Evolutionary conservation across 202 grass and related monocot genomes (phyloP).

Genomic region (Zizania palustris): DNA sequence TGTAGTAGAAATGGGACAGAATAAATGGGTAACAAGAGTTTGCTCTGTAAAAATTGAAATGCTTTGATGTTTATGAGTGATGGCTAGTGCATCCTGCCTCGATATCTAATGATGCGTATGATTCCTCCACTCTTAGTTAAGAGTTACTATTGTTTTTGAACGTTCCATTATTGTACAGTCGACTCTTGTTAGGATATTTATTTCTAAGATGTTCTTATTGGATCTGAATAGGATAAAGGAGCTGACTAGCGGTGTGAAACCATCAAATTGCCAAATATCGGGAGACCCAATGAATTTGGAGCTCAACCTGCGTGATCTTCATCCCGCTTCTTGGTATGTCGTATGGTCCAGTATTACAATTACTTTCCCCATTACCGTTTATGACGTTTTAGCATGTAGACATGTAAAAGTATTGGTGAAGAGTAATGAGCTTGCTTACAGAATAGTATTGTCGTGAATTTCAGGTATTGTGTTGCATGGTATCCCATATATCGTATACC

Average conservation of each 20-base stretch:
- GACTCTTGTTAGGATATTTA: conserved; percentile 11
- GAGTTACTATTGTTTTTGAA: conserved; percentile 8
- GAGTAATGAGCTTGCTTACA: conserved; percentile 6
- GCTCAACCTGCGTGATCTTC: conserved; percentile 60
- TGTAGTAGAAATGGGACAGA: not conserved
- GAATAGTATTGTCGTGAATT: conserved; percentile 29
- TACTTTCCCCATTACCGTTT: conserved; percentile 9
- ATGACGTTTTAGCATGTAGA: conserved; percentile 4
- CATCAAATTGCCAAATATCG: conserved; percentile 49
- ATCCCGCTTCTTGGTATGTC: conserved; percentile 84
- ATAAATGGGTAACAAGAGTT: not conserved
- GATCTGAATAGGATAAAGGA: conserved; percentile 68
- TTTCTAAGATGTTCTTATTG: conserved; percentile 32
- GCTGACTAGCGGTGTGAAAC: conserved; percentile 49
- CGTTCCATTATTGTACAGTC: not conserved
- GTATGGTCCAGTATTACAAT: conserved; percentile 14
- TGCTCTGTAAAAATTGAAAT: conserved; percentile 1
- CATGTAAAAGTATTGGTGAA: not conserved
- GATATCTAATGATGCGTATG: not conserved
- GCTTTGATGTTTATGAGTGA: not conserved
- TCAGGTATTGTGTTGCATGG: conserved; percentile 95
- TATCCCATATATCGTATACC: conserved; percentile 95
- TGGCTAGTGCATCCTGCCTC: not conserved
- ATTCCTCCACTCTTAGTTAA: not conserved
- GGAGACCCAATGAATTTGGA: conserved; percentile 62